Evolutionary conservation across 2,329 filamentous ascomycete species (phyloP), one percentile per base, ranked within the genome.

Genomic region (Penicillium freii): DNA sequence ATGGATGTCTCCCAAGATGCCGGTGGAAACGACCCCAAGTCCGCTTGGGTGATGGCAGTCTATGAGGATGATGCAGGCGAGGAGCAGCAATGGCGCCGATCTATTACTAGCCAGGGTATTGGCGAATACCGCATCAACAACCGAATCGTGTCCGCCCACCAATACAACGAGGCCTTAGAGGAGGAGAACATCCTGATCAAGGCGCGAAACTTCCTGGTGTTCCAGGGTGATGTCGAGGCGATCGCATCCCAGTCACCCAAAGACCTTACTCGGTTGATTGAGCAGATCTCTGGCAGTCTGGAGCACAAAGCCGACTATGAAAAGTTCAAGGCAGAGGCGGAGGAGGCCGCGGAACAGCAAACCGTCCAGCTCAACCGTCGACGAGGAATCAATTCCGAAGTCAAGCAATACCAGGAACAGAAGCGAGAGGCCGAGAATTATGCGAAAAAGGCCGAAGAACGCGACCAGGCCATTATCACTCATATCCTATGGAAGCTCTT

Each of bases 41-140:
- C 88, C 3, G 95, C 94, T 3, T 99, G 93, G 93, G 95, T 99
- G 15, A 97, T 97, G 92, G 94, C 94, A 31, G 93, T 99, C 17
- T 99, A 97, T 75, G 92, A 97, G 73, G 94, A 99, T 71, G 94
- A 99, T 72, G 92, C 92, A 2, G 93, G 92, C 46, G 91, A 96
- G 69, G 91, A 96, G 74, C 92, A 97, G 71, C 87, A 88, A 65
- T 99, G 94, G 94, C 96, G 96, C 78, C 90, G 94, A 60, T 88
- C 87, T 64, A 99, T 99, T 73, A 97, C 92, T 4, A 91, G 84
- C 66, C 83, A 87, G 61, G 94, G 94, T 46, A 87, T 87, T 29
- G 97, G 92, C 80, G 93, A 97, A 76, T 99, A 97, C 75, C 88
- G 93, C 60, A 96, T 99, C 81, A 97, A 99, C 77, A 92, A 96